Evolutionary conservation across 1,139 yeast species (phyloP).

Genomic region (Debaryomyces singareniensis): DNA sequence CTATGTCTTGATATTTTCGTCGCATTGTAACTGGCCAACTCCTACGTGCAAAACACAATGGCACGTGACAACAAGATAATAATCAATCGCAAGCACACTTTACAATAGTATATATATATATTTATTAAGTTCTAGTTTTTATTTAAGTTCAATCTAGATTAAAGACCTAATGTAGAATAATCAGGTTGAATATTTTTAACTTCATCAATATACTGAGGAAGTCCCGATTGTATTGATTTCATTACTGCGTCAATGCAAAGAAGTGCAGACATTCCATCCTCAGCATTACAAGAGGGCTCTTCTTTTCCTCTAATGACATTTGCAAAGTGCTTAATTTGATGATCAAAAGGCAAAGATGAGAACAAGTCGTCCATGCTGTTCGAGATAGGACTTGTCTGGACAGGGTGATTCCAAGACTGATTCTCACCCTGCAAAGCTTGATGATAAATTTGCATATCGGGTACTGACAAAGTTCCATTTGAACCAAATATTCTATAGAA

Average conservation of each 20-base stretch:
- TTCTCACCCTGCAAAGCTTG: slow-evolving; percentile 11
- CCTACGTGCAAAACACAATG: neutral
- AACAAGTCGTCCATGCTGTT: slow-evolving; percentile 9
- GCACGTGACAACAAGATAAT: too few relatives aligned
- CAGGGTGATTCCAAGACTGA: slow-evolving; percentile 27
- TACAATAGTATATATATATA: too few relatives aligned
- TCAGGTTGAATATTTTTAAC: slow-evolving; percentile 20
- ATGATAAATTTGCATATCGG: slow-evolving; percentile 30
- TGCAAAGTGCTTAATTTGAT: slow-evolving; percentile 34
- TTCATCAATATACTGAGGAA: slow-evolving; percentile 26
- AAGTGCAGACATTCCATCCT: slow-evolving; percentile 34
- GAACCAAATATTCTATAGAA: slow-evolving; percentile 33
- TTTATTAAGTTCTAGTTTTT: too few relatives aligned
- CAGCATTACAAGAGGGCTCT: slow-evolving; percentile 28
- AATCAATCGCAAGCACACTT: too few relatives aligned
- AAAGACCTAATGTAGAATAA: slow-evolving; percentile 12
- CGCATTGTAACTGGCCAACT: neutral
- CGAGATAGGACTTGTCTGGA: slow-evolving; percentile 13
- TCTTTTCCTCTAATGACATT: slow-evolving; percentile 24
- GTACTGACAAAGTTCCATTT: slow-evolving; percentile 31
- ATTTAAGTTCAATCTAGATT: too few relatives aligned
- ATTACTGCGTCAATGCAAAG: slow-evolving; percentile 30
- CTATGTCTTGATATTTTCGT: neutral
- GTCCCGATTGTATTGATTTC: slow-evolving; percentile 28
- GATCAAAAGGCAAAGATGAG: slow-evolving; percentile 27